These are phyloP conservation scores for Clitopilus passeckerianus DNA, from an alignment of 768 basidiomycete species.

Conservation along the genomic window DNA sequence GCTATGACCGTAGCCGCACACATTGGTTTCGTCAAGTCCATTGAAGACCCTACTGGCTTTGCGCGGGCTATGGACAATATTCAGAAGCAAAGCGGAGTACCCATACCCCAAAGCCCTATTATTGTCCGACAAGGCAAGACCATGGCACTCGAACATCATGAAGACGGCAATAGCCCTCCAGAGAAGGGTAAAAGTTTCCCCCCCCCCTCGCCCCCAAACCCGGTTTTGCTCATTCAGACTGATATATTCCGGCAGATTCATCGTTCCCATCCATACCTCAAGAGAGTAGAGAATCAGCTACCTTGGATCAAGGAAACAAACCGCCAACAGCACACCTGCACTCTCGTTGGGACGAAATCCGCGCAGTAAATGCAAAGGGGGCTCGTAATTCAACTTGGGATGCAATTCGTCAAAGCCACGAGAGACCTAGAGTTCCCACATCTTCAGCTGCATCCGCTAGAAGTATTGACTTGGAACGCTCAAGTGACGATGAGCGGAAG, in stretches of 20 bases:
- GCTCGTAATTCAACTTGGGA: slow-evolving; percentile 61
- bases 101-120: slow-evolving; percentile 17
- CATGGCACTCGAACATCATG: slow-evolving; percentile 9
- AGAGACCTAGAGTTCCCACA: slow-evolving; percentile 25
- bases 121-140: slow-evolving; percentile 17
- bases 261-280: slow-evolving; percentile 3
- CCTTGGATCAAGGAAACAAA: background rate
- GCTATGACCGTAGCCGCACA: slow-evolving; percentile 22
- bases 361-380: slow-evolving; percentile 41
- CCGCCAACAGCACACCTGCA: slow-evolving; percentile 1
- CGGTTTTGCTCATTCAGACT: background rate
- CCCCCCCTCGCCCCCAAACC: background rate
- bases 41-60: slow-evolving; percentile 36
- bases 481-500: slow-evolving; percentile 26
- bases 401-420: slow-evolving; percentile 53
- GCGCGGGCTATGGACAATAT: slow-evolving; percentile 35
- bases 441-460: slow-evolving; percentile 1
- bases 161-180: slow-evolving; percentile 4
- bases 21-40: slow-evolving; percentile 28
- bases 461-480: slow-evolving; percentile 2
- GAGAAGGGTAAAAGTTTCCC: background rate
- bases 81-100: slow-evolving; percentile 35
- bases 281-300: background rate
- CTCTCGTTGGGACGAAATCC: slow-evolving; percentile 61
- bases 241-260: background rate